phyloP scores from a whole-genome alignment of 108 stramenopile genomes.

The Aurantiochytrium sp. region DNA sequence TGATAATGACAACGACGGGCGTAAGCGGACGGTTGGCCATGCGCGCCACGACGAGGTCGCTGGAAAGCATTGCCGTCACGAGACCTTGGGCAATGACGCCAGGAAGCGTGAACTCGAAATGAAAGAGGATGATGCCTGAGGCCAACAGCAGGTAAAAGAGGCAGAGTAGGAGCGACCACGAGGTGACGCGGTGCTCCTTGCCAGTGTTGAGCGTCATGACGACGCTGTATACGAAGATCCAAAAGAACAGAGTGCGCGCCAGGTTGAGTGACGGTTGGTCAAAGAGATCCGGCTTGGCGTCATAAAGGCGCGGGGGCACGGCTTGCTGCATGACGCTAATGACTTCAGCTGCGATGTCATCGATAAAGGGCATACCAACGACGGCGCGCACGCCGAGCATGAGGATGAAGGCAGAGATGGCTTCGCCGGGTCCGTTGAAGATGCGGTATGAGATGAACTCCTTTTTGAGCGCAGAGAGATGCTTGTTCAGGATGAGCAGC shows the following conservation, averaged over 20 bases:
- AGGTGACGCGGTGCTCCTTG: not conserved
- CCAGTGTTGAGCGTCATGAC: not conserved
- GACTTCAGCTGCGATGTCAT: not conserved
- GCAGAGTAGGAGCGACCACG: not conserved
- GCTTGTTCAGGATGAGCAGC: slow-evolving; percentile 71
- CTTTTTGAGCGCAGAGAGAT: slow-evolving; percentile 69
- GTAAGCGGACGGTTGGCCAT: not conserved
- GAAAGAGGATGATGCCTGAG: not conserved
- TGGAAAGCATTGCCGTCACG: not conserved
- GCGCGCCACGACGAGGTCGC: not conserved
- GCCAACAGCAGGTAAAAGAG: not conserved
- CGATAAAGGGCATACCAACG: not conserved
- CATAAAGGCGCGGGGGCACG: not conserved
- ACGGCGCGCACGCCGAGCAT: not conserved
- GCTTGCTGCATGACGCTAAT: not conserved
- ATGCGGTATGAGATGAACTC: slow-evolving; percentile 73
- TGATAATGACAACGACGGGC: not conserved
- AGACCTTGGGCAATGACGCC: not conserved
- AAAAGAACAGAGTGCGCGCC: slow-evolving; percentile 9
- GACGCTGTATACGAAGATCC: not conserved
- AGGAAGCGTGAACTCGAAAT: not conserved
- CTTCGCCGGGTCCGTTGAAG: slow-evolving; percentile 74
- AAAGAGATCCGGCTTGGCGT: not conserved
- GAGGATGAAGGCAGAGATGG: not conserved
- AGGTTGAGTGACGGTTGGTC: not conserved